These are phyloP conservation scores for Aquanectria penicillioides DNA, from an alignment of 2,329 filamentous ascomycete genomes.

Conservation along the genomic window DNA sequence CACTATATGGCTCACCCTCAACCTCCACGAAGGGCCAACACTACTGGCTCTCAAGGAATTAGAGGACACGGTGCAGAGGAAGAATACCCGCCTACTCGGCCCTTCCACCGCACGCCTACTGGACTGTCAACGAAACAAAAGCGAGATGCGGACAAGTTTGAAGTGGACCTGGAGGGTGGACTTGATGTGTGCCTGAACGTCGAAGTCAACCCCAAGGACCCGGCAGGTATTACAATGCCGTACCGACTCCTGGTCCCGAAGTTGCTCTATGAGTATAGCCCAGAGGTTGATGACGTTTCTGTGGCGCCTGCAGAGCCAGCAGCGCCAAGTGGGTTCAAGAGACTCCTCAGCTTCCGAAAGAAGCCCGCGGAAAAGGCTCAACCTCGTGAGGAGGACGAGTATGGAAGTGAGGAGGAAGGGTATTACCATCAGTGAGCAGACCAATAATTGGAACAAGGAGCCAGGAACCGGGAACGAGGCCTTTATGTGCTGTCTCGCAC, in stretches of 20 bases:
- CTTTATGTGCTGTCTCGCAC: not conserved
- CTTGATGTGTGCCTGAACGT: slow-evolving; percentile 90
- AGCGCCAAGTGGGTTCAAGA: slow-evolving; percentile 51
- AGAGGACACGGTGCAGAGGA: slow-evolving; percentile 34
- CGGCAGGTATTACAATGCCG: slow-evolving; percentile 85
- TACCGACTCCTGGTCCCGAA: slow-evolving; percentile 89
- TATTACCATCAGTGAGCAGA: slow-evolving; percentile 4
- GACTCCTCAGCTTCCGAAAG: slow-evolving; percentile 56
- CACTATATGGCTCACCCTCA: slow-evolving; percentile 61
- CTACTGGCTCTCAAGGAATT: slow-evolving; percentile 43
- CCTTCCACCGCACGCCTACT: slow-evolving; percentile 77
- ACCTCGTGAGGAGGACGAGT: slow-evolving; percentile 35
- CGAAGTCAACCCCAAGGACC: slow-evolving; percentile 86
- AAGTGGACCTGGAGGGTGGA: slow-evolving; percentile 82
- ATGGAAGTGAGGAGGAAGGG: slow-evolving; percentile 40
- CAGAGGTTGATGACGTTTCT: slow-evolving; percentile 49
- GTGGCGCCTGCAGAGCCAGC: slow-evolving; percentile 16
- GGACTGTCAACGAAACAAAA: slow-evolving; percentile 71
- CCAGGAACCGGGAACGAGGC: too few species aligned
- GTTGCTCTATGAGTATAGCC: slow-evolving; percentile 68
- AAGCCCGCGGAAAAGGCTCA: slow-evolving; percentile 42
- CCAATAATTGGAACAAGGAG: too few species aligned
- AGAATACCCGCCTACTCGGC: slow-evolving; percentile 36
- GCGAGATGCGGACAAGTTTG: slow-evolving; percentile 61
- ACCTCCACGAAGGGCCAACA: slow-evolving; percentile 45